Percentiles rank a stretch among this genome's conserved stretches.
Evolutionary conservation across 331 rosid genomes (phyloP).

Genomic region (Quercus tomentella): DNA sequence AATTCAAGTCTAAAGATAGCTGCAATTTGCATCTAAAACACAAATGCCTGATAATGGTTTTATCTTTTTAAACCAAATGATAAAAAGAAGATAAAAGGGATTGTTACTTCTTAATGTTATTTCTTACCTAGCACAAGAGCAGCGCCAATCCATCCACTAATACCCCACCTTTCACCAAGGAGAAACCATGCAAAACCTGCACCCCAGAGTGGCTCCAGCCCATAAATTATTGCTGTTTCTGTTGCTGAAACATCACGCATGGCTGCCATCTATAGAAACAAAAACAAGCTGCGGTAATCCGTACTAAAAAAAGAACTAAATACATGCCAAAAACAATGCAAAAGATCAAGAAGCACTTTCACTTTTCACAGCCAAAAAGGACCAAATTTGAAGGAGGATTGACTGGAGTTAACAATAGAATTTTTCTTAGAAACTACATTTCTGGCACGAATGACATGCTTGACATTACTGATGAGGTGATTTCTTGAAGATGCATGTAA

Average conservation of each 20-base stretch:
- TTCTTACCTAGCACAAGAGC: slow-evolving; percentile 64
- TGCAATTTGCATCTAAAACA: too few species aligned
- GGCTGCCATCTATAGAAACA: slow-evolving; percentile 58
- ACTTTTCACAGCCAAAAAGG: too few species aligned
- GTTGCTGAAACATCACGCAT: slow-evolving; percentile 78
- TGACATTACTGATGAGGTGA: too few species aligned
- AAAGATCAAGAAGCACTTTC: too few species aligned
- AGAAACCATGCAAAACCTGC: slow-evolving; percentile 77
- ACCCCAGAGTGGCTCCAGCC: slow-evolving; percentile 88
- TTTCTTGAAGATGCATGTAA: too few species aligned
- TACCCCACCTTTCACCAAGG: slow-evolving; percentile 83
- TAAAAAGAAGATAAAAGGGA: background rate
- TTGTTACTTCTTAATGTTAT: too few species aligned
- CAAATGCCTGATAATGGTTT: background rate
- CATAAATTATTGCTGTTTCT: slow-evolving; percentile 69
- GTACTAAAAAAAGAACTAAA: background rate
- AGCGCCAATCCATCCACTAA: slow-evolving; percentile 73
- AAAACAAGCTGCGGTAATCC: background rate
- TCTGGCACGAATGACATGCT: too few species aligned
- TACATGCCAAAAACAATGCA: background rate
- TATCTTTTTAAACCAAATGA: background rate
- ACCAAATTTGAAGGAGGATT: too few species aligned
- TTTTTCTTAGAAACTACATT: too few species aligned
- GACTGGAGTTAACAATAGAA: too few species aligned
- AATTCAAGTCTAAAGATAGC: too few species aligned